Conservation (phyloP, 1,284 basidiomycete species). For the Taiwanofungus camphoratus region DNA sequence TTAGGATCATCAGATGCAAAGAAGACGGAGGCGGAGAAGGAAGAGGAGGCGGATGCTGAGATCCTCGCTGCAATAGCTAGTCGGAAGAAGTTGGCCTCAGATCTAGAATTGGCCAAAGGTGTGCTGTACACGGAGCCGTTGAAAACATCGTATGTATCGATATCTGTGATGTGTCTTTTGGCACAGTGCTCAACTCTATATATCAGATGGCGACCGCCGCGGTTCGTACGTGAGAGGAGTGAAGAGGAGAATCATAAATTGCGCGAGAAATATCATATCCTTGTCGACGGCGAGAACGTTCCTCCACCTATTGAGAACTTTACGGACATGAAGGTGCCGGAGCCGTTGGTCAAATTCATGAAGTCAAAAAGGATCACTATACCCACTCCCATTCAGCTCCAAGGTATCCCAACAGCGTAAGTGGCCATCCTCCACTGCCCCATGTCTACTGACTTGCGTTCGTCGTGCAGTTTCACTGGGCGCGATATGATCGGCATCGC, state of each 20-base stretch:
- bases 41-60: slow-evolving; percentile 84
- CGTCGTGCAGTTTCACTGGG: slow-evolving; percentile 64
- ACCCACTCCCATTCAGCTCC: slow-evolving; percentile 96
- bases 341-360: slow-evolving; percentile 77
- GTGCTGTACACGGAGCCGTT: slow-evolving; percentile 87
- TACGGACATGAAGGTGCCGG: slow-evolving; percentile 95
- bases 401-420: slow-evolving; percentile 93
- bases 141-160: slow-evolving; percentile 63
- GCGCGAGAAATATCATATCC: slow-evolving; percentile 88
- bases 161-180: background rate
- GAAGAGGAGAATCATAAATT: slow-evolving; percentile 69
- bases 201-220: slow-evolving; percentile 82
- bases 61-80: slow-evolving; percentile 91
- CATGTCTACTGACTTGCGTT: background rate
- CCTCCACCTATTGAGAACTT: slow-evolving; percentile 94
- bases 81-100: slow-evolving; percentile 85
- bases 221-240: slow-evolving; percentile 70
- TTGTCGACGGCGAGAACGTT: slow-evolving; percentile 88
- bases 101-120: slow-evolving; percentile 89
- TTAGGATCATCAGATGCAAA: slow-evolving; percentile 86
- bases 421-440: slow-evolving; percentile 23
- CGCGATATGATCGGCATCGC: slow-evolving; percentile 94
- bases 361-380: slow-evolving; percentile 78
- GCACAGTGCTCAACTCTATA: slow-evolving; percentile 4
- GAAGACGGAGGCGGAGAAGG: slow-evolving; percentile 81